Conservation (phyloP, 805 yeast species). For the Wickerhamiella alocasiicola region DNA sequence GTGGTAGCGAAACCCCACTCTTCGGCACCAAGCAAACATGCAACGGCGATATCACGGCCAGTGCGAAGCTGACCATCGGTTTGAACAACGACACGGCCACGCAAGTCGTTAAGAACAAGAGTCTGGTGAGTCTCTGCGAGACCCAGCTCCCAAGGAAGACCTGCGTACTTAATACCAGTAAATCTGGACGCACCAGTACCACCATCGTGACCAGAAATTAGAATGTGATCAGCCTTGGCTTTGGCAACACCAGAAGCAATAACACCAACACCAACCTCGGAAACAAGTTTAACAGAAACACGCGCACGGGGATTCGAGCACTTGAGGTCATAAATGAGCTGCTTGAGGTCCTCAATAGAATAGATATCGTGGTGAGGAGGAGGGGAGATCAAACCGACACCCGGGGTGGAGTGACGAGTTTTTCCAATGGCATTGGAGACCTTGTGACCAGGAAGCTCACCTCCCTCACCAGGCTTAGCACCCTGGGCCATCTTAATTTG, state of each 20-base stretch:
- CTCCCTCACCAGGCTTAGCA: constrained; percentile 99
- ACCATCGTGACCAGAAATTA: constrained; percentile 97
- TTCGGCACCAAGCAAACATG: constrained; percentile 93
- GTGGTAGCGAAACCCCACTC: constrained; percentile 98
- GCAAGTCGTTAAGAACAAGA: constrained; percentile 81
- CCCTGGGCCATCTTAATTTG: constrained; percentile 99
- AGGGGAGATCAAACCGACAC: constrained; percentile 94
- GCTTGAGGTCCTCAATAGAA: constrained; percentile 95
- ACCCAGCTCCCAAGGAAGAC: constrained; percentile 98
- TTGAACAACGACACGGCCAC: constrained; percentile 91
- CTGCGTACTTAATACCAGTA: constrained; percentile 95
- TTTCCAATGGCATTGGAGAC: constrained; percentile 80
- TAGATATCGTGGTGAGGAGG: constrained; percentile 99
- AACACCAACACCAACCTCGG: constrained; percentile 98
- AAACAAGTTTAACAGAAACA: constrained; percentile 89
- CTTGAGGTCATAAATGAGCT: constrained; percentile 88
- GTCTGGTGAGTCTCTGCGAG: constrained; percentile 98
- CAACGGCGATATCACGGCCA: constrained; percentile 93
- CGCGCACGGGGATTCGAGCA: constrained; percentile 96
- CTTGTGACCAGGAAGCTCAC: constrained; percentile 92
- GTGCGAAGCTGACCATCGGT: constrained; percentile 98
- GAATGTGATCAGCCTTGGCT: constrained; percentile 94
- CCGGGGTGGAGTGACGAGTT: constrained; percentile 92
- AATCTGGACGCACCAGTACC: constrained; percentile 99
- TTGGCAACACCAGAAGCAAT: constrained; percentile 99